These are phyloP conservation scores for Mycena sp. DNA, from an alignment of 1,284 basidiomycete species.

Conservation along the genomic window DNA sequence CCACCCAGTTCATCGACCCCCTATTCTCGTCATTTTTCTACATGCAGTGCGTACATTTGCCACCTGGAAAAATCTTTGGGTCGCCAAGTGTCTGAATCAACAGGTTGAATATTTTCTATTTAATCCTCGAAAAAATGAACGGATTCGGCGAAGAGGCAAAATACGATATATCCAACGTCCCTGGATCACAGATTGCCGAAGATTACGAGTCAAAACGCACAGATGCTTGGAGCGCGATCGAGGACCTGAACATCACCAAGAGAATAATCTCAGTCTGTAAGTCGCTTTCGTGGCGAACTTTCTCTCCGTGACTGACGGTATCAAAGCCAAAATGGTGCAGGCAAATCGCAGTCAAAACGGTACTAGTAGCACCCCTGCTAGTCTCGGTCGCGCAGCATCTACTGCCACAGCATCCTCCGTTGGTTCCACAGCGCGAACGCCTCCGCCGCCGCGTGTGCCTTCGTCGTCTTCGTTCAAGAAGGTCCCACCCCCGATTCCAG, in stretches of 20 bases:
- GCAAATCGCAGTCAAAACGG: conserved; percentile 52
- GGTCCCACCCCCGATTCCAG: conserved; percentile 55
- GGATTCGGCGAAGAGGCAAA: conserved; percentile 84
- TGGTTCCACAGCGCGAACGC: conserved; percentile 49
- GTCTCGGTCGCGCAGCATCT: conserved; percentile 55
- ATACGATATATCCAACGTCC: conserved; percentile 75
- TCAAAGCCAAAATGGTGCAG: conserved; percentile 72
- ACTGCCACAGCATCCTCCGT: conserved; percentile 55
- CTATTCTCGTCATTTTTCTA: conserved; percentile 99
- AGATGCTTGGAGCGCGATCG: conserved; percentile 82
- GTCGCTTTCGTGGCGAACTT: conserved; percentile 40
- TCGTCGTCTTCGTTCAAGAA: conserved; percentile 57
- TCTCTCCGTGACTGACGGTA: conserved; percentile 3
- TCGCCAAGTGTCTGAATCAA: conserved; percentile 10
- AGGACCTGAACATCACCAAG: conserved; percentile 82
- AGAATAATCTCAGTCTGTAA: conserved; percentile 85
- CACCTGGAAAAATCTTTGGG: conserved; percentile 2
- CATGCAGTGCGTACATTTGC: conserved; percentile 86
- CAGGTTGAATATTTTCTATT: conserved; percentile 93
- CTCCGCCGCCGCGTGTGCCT: conserved; percentile 56
- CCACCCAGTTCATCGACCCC: conserved; percentile 93
- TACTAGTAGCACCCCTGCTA: conserved; percentile 39
- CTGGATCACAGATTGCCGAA: conserved; percentile 76
- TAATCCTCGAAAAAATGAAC: conserved; percentile 93
- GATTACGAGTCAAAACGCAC: conserved; percentile 85